Evolutionary conservation across 306 rosid genomes (phyloP).

Genomic region (Gastrolobium bilobum): DNA sequence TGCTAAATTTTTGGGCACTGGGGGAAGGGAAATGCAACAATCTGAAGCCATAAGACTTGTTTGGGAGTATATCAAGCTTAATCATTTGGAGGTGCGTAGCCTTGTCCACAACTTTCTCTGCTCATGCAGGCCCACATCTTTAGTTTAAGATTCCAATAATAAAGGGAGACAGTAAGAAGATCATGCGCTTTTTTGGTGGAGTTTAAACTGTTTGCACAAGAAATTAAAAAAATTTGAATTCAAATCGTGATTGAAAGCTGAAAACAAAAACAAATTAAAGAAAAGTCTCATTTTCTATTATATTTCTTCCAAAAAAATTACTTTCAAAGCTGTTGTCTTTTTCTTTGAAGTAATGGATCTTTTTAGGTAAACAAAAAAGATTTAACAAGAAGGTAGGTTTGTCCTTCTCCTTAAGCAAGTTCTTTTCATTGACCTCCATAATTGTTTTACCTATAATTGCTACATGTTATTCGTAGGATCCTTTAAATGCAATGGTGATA

Average conservation of each 20-base stretch:
- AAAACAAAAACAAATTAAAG: background rate
- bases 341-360: background rate
- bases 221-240: background rate
- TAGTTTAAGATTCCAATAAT: conserved; percentile 13
- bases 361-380: background rate
- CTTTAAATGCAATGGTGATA: conserved; percentile 75
- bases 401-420: conserved; percentile 17
- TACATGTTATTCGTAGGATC: conserved; percentile 62
- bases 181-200: background rate
- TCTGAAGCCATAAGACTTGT: conserved; percentile 77
- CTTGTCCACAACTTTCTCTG: conserved; percentile 5
- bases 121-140: background rate
- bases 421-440: background rate
- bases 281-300: background rate
- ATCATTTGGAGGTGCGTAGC: conserved; percentile 73
- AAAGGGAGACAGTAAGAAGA: background rate
- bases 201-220: conserved; percentile 10
- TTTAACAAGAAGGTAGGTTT: conserved; percentile 8
- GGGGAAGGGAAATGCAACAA: conserved; percentile 73
- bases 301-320: background rate
- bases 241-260: background rate
- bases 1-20: conserved; percentile 73
- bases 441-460: conserved; percentile 18
- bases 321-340: conserved; percentile 3
- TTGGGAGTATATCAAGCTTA: conserved; percentile 80